phyloP scores from a whole-genome alignment of 768 basidiomycete genomes.

The Sarcomyxa edulis region DNA sequence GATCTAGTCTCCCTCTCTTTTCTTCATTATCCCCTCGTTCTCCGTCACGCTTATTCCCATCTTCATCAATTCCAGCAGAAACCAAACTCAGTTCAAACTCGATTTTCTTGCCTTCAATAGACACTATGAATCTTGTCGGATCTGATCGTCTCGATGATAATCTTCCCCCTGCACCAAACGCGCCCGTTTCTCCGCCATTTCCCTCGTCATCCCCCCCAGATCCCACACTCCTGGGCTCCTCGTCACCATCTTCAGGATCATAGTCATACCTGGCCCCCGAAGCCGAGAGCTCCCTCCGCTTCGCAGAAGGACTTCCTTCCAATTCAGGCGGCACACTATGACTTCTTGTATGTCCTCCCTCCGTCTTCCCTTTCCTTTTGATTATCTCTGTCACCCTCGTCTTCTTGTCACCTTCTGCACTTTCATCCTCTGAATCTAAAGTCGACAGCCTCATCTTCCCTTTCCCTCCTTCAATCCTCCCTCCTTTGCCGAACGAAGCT shows the following conservation, averaged over 20 bases:
- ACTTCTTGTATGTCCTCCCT: constrained; percentile 5
- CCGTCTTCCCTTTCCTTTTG: constrained; percentile 9
- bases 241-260: constrained; percentile 21
- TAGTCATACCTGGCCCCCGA: constrained; percentile 2
- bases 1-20: constrained; percentile 16
- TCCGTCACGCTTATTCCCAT: constrained; percentile 7
- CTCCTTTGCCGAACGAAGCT: constrained; percentile 43
- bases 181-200: constrained; percentile 15
- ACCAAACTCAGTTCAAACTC: constrained; percentile 76
- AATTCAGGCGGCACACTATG: constrained; percentile 10
- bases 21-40: constrained; percentile 12
- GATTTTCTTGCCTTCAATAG: constrained; percentile 52
- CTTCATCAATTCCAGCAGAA: constrained; percentile 21
- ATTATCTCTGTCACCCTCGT: neutral
- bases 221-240: constrained; percentile 23
- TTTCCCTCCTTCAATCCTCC: constrained; percentile 30
- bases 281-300: constrained; percentile 7
- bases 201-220: constrained; percentile 17
- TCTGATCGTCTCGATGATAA: constrained; percentile 58
- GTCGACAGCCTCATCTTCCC: constrained; percentile 18
- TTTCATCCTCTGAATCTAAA: constrained; percentile 11
- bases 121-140: constrained; percentile 57
- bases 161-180: constrained; percentile 49
- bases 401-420: constrained; percentile 1
- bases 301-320: constrained; percentile 5